Base-by-base conservation (phyloP, 2,329 filamentous ascomycete genomes). In the Fonsecaea pugnacius region DNA sequence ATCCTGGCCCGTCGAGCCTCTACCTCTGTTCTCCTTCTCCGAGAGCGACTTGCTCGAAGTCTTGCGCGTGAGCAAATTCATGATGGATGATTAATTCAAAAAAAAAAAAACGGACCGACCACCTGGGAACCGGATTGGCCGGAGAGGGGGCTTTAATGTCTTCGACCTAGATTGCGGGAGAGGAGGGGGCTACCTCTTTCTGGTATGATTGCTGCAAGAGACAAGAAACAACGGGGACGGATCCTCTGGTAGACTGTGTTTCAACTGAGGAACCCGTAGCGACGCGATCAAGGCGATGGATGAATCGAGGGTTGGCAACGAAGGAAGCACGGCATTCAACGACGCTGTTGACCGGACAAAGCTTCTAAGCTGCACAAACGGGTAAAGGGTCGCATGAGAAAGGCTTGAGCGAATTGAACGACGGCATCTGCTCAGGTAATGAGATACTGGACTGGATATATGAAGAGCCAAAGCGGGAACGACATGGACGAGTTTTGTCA, bases 31-130 rank as follows among this genome's bases (percentile, higher is more conserved):
- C 36, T 53, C 59, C 33, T 55, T 46, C 5, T 57, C 59, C 16
- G 18, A 21, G n/a, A 38, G 12, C 10, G 54, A 53, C 38, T 65
- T 65, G 46, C 35, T 62, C 24, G 63, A 65, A 14, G 35, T 53
- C 24, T 53, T 59, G 10, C 63, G 58, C 7, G 59, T 24, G 10
- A 65, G 54, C 14, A 58, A 54, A 50, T 58, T 54, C 63, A 65
- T 65, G 18, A 30, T 43, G 14, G 43, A 27, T 54, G 40, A 63
- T 18, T 51, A 40, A 51, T 52, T 4, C n/a, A n/a, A n/a, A 30
- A 30, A 30, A 30, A 30, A 30, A 30, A 30, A 30, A 27, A 4
- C 6, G 27, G 38, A 53, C 52, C 35, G 32, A 14, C 27, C 56
- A 12, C 27, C 56, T n/a, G 36, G 18, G 12, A 14, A 14, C 27